Conservation (phyloP, 1,284 basidiomycete species). For the Rhodofomes roseus region DNA sequence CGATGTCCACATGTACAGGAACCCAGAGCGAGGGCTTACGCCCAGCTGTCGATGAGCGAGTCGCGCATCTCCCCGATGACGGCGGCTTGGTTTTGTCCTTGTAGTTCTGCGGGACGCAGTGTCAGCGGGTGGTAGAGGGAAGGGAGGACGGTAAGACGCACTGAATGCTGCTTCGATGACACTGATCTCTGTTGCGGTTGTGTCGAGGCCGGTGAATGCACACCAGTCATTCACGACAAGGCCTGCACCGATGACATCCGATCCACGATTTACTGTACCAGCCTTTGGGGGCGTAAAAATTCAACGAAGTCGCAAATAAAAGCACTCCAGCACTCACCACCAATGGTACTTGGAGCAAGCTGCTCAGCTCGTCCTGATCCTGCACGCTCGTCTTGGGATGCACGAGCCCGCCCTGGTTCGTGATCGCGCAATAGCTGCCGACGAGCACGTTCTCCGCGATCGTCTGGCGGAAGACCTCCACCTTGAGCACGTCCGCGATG, state of each 20-base stretch:
- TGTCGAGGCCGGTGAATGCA: slow-evolving; percentile 95
- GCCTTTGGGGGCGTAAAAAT: slow-evolving; percentile 47
- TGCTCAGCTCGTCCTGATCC: slow-evolving; percentile 97
- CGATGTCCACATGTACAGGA: neutral
- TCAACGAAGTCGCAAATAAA: neutral
- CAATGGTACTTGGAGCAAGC: slow-evolving; percentile 90
- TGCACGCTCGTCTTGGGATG: slow-evolving; percentile 97
- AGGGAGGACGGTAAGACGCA: slow-evolving; percentile 37
- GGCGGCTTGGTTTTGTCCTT: slow-evolving; percentile 83
- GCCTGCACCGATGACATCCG: slow-evolving; percentile 96
- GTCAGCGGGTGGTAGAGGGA: slow-evolving; percentile 1
- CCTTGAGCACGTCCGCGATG: slow-evolving; percentile 98
- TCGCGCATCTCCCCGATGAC: slow-evolving; percentile 95
- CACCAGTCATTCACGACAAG: slow-evolving; percentile 99
- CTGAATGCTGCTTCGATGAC: slow-evolving; percentile 98
- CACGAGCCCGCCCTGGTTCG: slow-evolving; percentile 95
- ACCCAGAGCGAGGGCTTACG: slow-evolving; percentile 40
- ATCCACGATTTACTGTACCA: slow-evolving; percentile 97
- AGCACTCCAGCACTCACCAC: slow-evolving; percentile 58
- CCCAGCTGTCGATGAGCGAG: slow-evolving; percentile 91
- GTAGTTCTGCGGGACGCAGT: slow-evolving; percentile 59
- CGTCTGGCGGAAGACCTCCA: slow-evolving; percentile 98
- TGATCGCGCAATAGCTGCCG: slow-evolving; percentile 91
- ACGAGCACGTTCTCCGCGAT: slow-evolving; percentile 97
- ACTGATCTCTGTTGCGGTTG: slow-evolving; percentile 96